Conservation (phyloP, 2,329 filamentous ascomycete genomes). For the Zarea fungicola region DNA sequence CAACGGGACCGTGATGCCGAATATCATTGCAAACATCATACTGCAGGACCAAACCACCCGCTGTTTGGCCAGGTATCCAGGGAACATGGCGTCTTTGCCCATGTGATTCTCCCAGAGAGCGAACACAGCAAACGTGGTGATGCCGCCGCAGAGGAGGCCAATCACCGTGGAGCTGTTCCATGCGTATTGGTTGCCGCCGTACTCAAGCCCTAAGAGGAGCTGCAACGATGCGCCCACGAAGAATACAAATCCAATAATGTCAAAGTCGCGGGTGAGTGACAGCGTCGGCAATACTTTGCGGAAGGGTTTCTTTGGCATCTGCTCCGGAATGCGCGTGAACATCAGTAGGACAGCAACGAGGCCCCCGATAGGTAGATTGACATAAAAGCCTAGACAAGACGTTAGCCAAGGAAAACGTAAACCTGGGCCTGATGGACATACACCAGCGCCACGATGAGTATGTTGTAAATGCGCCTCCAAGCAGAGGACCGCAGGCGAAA, state of each 20-base stretch:
- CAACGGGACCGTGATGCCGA: too few species aligned
- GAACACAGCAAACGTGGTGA: conserved; percentile 36
- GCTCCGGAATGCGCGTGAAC: conserved; percentile 30
- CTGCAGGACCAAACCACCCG: background rate
- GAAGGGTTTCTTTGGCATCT: conserved; percentile 34
- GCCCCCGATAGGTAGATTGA: conserved; percentile 38
- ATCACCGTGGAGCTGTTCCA: conserved; percentile 42
- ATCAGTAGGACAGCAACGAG: conserved; percentile 26
- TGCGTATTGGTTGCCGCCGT: conserved; percentile 42
- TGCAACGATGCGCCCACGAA: conserved; percentile 42
- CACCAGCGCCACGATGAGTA: conserved; percentile 37
- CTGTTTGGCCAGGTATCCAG: conserved; percentile 14
- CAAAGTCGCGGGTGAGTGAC: conserved; percentile 32
- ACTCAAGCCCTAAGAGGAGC: conserved; percentile 46
- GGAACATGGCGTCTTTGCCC: conserved; percentile 46
- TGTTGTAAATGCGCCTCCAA: conserved; percentile 36
- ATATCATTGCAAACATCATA: too few species aligned
- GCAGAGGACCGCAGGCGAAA: conserved; percentile 39
- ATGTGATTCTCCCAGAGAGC: conserved; percentile 36
- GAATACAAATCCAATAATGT: conserved; percentile 38
- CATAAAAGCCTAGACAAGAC: too few species aligned
- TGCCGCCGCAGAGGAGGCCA: conserved; percentile 39
- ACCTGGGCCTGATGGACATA: too few species aligned
- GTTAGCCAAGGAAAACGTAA: too few species aligned
- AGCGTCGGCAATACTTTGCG: conserved; percentile 21